Conservation (phyloP, 345 rosid genomes). For the Lepidium sativum region DNA sequence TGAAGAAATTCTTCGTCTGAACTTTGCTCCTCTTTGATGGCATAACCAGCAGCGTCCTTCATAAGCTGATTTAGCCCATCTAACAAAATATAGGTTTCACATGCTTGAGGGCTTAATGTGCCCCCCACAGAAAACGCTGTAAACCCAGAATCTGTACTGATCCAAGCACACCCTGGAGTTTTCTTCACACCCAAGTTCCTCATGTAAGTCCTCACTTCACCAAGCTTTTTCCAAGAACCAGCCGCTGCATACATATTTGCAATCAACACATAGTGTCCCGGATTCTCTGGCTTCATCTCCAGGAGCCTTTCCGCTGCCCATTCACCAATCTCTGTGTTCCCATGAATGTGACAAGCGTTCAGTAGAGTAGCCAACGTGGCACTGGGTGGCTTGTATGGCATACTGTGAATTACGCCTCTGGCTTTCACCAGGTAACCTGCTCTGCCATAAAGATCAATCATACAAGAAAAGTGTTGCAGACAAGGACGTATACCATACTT, state of each 20-base stretch:
- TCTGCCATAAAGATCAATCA: slow-evolving; percentile 76
- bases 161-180: slow-evolving; percentile 69
- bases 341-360: slow-evolving; percentile 54
- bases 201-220: slow-evolving; percentile 57
- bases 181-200: slow-evolving; percentile 63
- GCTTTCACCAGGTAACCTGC: slow-evolving; percentile 58
- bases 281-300: slow-evolving; percentile 49
- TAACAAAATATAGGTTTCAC: slow-evolving; percentile 40
- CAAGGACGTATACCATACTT: slow-evolving; percentile 39
- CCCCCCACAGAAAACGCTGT: slow-evolving; percentile 51
- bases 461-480: slow-evolving; percentile 60
- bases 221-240: slow-evolving; percentile 57
- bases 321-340: slow-evolving; percentile 54
- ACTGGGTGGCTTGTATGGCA: slow-evolving; percentile 51
- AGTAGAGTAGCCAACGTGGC: slow-evolving; percentile 67
- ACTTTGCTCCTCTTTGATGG: slow-evolving; percentile 9
- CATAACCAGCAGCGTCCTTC: slow-evolving; percentile 36
- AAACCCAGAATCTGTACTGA: slow-evolving; percentile 48
- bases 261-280: slow-evolving; percentile 62
- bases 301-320: slow-evolving; percentile 72
- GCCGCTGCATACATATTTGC: slow-evolving; percentile 75
- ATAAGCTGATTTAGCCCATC: slow-evolving; percentile 56
- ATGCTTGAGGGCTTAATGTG: slow-evolving; percentile 35
- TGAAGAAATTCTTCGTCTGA: slow-evolving; percentile 30
- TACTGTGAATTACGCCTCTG: slow-evolving; percentile 36